Percentiles rank a stretch among this genome's conserved stretches.
Conservation (phyloP, 768 basidiomycete genomes). For the Vararia minispora region DNA sequence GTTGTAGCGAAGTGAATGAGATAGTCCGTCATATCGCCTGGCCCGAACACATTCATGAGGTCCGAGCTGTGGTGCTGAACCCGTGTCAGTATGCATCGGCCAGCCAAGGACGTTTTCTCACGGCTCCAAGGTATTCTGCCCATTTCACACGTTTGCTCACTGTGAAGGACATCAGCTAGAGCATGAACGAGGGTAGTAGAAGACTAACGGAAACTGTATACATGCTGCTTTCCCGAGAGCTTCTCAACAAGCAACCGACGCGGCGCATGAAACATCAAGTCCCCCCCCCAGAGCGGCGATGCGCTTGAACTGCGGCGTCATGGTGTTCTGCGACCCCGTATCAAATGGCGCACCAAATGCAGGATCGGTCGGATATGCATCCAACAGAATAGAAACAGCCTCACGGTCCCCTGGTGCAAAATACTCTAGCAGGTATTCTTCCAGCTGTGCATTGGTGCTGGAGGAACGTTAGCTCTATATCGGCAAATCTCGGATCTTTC, state of each 20-base stretch:
- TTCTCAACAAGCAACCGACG: constrained; percentile 18
- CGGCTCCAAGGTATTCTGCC: too few species aligned
- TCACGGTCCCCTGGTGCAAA: too few species aligned
- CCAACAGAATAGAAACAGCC: too few species aligned
- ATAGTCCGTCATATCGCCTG: constrained; percentile 12
- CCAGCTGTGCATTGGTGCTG: too few species aligned
- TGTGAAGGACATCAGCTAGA: too few species aligned
- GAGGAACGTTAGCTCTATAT: too few species aligned
- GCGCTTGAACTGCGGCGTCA: constrained; percentile 18
- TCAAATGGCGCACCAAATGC: constrained; percentile 3
- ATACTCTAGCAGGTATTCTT: too few species aligned
- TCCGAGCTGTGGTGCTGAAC: constrained; percentile 12
- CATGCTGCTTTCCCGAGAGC: constrained; percentile 12
- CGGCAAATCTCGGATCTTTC: too few species aligned
- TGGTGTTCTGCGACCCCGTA: constrained; percentile 1
- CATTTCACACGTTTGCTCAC: constrained; percentile 9
- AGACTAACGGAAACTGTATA: constrained; percentile 15
- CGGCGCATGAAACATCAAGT: constrained; percentile 18
- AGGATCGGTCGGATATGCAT: not conserved
- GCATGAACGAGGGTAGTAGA: not conserved
- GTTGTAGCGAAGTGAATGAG: constrained; percentile 18
- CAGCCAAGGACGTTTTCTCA: too few species aligned
- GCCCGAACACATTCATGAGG: constrained; percentile 6
- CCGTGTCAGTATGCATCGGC: too few species aligned
- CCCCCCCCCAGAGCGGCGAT: constrained; percentile 20